Evolutionary conservation across 148 eudicot species (phyloP).

Genomic region (Rhododendron ovatum): DNA sequence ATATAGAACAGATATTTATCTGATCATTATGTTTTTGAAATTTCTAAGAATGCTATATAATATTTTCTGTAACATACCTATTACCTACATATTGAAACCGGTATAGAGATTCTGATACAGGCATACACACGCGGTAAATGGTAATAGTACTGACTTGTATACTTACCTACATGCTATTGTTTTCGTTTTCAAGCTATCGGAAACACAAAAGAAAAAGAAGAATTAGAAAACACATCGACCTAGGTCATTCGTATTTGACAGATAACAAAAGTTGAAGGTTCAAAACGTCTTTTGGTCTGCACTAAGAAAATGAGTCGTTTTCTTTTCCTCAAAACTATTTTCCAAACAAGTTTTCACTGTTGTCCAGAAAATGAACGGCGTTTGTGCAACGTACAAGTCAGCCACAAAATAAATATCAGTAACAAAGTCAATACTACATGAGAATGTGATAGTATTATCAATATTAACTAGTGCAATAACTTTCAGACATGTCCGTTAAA

Average conservation of each 20-base stretch:
- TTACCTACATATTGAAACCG: background rate
- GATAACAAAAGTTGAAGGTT: background rate
- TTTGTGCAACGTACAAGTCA: background rate
- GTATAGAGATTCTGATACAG: background rate
- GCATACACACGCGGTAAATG: background rate
- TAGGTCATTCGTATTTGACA: background rate
- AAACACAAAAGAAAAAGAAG: background rate
- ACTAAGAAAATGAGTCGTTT: background rate
- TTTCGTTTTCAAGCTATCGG: background rate
- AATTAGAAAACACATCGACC: background rate
- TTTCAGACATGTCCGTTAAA: background rate
- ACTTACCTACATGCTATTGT: background rate
- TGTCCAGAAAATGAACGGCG: background rate
- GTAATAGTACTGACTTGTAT: background rate
- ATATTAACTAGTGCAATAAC: background rate
- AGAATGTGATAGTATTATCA: background rate
- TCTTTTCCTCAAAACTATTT: background rate
- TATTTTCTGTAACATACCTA: too few species aligned
- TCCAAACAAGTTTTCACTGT: background rate
- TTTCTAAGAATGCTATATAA: background rate
- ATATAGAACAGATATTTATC: background rate
- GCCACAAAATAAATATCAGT: background rate
- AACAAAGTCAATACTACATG: background rate
- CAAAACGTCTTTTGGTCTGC: background rate
- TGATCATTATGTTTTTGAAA: background rate